Evolutionary conservation across 192 early-diverging fungal genomes (phyloP).

Genomic region (Coemansia sp.): DNA sequence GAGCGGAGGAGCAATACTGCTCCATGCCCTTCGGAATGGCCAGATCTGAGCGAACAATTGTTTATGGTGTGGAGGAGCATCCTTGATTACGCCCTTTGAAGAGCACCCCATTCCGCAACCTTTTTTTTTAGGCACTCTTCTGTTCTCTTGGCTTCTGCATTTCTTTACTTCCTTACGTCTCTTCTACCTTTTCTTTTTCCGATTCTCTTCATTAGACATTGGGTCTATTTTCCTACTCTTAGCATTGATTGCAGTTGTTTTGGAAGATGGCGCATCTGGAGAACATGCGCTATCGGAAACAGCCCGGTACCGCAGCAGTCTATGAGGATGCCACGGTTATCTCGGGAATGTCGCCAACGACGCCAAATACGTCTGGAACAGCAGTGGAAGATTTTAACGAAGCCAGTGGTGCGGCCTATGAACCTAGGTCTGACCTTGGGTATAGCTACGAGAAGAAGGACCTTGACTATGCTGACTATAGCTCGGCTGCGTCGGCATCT

Average conservation of each 20-base stretch:
- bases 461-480: slow-evolving; percentile 26
- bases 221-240: background rate
- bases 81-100: background rate
- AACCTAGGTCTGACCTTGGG: slow-evolving; percentile 23
- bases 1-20: background rate
- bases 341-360: slow-evolving; percentile 39
- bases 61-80: background rate
- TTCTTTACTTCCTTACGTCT: background rate
- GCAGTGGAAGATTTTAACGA: slow-evolving; percentile 19
- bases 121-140: slow-evolving; percentile 4
- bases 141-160: background rate
- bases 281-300: slow-evolving; percentile 55
- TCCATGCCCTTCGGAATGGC: background rate
- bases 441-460: slow-evolving; percentile 56
- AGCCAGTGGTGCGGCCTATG: slow-evolving; percentile 5
- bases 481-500: slow-evolving; percentile 3
- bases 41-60: background rate
- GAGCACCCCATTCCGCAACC: background rate
- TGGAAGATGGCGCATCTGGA: slow-evolving; percentile 51
- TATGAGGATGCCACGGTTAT: slow-evolving; percentile 52
- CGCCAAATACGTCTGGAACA: slow-evolving; percentile 22
- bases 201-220: background rate
- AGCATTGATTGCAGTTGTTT: background rate
- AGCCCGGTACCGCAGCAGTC: slow-evolving; percentile 43
- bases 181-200: background rate